Evolutionary conservation across 805 yeast species (phyloP).

Genomic region (Zygosaccharomyces rouxii): DNA sequence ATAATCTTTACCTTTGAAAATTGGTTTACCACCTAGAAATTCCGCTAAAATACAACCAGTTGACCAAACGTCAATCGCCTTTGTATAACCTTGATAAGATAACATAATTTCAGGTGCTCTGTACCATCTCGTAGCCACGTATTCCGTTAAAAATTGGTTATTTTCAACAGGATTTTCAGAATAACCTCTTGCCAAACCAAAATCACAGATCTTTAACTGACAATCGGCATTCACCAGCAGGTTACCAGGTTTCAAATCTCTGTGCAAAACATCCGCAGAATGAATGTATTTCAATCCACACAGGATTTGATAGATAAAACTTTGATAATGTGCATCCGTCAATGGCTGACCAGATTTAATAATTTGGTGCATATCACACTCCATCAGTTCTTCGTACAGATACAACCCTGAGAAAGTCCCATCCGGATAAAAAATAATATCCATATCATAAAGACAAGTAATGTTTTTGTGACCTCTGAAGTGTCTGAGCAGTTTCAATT

Average conservation of each 20-base stretch:
- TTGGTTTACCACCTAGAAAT: conserved; percentile 81
- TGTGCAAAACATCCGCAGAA: conserved; percentile 85
- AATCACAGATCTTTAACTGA: conserved; percentile 93
- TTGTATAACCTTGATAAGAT: conserved; percentile 88
- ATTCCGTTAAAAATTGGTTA: conserved; percentile 93
- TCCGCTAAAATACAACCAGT: conserved; percentile 97
- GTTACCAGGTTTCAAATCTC: conserved; percentile 94
- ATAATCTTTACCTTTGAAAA: conserved; percentile 93
- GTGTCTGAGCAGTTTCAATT: conserved; percentile 82
- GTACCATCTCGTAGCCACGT: conserved; percentile 98
- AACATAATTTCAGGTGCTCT: conserved; percentile 98
- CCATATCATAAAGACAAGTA: conserved; percentile 91
- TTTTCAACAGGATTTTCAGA: conserved; percentile 76
- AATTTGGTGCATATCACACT: conserved; percentile 97
- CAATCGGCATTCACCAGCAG: conserved; percentile 92
- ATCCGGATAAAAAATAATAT: conserved; percentile 64
- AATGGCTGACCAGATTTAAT: conserved; percentile 89
- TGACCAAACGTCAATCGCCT: conserved; percentile 97
- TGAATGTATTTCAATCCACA: conserved; percentile 90
- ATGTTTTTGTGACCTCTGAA: conserved; percentile 96
- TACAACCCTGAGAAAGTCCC: conserved; percentile 85
- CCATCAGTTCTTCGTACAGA: conserved; percentile 94
- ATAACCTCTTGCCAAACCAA: conserved; percentile 92
- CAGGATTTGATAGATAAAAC: conserved; percentile 83
- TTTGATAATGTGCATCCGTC: conserved; percentile 92